Percentiles rank a stretch among this genome's conserved stretches.
These are phyloP conservation scores for Stellera chamaejasme DNA, from an alignment of 345 rosid species.

Conservation along the genomic window DNA sequence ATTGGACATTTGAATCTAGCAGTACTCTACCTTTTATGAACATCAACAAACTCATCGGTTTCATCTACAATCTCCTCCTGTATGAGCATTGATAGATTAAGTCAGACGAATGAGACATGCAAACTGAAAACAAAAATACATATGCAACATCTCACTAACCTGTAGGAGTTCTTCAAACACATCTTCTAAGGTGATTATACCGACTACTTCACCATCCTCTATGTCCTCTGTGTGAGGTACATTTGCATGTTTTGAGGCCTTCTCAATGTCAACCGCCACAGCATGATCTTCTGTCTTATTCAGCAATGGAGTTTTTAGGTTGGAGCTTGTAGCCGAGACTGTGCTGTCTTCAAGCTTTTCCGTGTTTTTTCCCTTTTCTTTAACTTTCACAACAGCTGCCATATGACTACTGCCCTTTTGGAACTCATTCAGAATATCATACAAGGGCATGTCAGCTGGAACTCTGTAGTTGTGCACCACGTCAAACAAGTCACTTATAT, in stretches of 20 bases:
- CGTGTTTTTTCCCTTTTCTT: slow-evolving; percentile 45
- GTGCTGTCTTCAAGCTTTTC: slow-evolving; percentile 34
- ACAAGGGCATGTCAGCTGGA: slow-evolving; percentile 94
- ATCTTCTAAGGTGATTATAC: slow-evolving; percentile 93
- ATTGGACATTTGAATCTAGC: not conserved
- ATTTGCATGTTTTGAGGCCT: slow-evolving; percentile 21
- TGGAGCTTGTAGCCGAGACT: slow-evolving; percentile 22
- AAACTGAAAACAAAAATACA: not conserved
- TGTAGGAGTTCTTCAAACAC: slow-evolving; percentile 95
- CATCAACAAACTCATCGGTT: slow-evolving; percentile 97
- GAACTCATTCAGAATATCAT: slow-evolving; percentile 93
- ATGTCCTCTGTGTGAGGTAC: slow-evolving; percentile 45
- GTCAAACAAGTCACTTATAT: too few species aligned
- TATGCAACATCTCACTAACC: slow-evolving; percentile 20
- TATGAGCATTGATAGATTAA: slow-evolving; percentile 6
- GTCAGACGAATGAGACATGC: slow-evolving; percentile 6
- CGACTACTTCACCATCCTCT: slow-evolving; percentile 89
- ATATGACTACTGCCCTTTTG: slow-evolving; percentile 99
- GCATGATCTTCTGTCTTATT: slow-evolving; percentile 40
- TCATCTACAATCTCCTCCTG: slow-evolving; percentile 99
- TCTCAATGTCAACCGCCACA: slow-evolving; percentile 60
- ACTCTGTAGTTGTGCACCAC: slow-evolving; percentile 43
- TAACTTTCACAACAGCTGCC: slow-evolving; percentile 95
- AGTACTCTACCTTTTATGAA: slow-evolving; percentile 64
- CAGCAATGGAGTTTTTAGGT: slow-evolving; percentile 59